Conservation (phyloP, 192 early-diverging fungal species). For the Jimgerdemannia lactiflua region DNA sequence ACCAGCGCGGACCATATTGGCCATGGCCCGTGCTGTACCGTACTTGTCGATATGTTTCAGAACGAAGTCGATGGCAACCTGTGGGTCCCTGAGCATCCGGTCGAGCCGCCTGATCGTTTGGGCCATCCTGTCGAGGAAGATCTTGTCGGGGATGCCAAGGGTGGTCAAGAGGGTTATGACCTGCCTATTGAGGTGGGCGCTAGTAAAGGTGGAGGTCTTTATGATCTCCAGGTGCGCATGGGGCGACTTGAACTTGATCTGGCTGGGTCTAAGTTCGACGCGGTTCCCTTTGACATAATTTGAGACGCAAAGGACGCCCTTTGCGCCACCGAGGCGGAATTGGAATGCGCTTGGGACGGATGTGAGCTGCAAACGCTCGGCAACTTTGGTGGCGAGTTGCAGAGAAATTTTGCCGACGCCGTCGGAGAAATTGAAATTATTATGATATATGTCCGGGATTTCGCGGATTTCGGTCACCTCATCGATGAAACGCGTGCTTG, state of each 20-base stretch:
- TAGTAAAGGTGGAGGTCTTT: conserved; percentile 43
- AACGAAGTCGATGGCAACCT: conserved; percentile 32
- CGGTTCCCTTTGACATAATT: conserved; percentile 24
- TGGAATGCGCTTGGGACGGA: conserved; percentile 60
- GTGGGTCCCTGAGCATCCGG: conserved; percentile 29
- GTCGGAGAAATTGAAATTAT: conserved; percentile 68
- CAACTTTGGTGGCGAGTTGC: conserved; percentile 40
- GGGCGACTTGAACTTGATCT: conserved; percentile 54
- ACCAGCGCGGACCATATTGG: conserved; percentile 41
- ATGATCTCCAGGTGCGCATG: conserved; percentile 57
- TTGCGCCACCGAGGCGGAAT: conserved; percentile 65
- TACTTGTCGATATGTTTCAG: conserved; percentile 39
- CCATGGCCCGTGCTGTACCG: conserved; percentile 35
- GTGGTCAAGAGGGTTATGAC: conserved; percentile 56
- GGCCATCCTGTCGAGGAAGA: conserved; percentile 50
- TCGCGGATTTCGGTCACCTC: conserved; percentile 29
- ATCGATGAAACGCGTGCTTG: conserved; percentile 54
- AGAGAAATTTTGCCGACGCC: conserved; percentile 66
- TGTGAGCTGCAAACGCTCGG: neutral
- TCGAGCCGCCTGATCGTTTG: conserved; percentile 34
- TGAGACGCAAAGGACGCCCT: conserved; percentile 55
- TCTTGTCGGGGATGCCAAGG: conserved; percentile 53
- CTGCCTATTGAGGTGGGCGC: conserved; percentile 62
- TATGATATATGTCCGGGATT: conserved; percentile 55
- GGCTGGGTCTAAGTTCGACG: conserved; percentile 51